Conservation (phyloP, 1,284 basidiomycete genomes). For the Naganishia liquefaciens region DNA sequence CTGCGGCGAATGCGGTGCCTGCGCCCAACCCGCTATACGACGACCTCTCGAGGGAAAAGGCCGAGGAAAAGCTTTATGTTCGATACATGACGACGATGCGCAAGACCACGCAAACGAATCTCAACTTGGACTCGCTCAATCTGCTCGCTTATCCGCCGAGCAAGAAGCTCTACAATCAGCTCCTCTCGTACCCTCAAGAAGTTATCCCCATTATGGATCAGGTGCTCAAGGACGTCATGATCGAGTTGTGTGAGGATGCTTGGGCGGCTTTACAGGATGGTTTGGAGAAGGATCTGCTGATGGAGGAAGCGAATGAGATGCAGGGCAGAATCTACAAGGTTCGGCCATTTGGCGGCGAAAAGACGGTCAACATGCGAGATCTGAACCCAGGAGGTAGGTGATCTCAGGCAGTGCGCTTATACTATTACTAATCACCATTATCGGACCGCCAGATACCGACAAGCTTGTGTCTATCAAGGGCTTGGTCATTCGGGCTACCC, state of each 20-base stretch:
- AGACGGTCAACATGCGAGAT: slow-evolving; percentile 81
- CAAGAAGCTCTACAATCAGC: slow-evolving; percentile 74
- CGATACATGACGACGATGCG: slow-evolving; percentile 82
- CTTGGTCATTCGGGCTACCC: slow-evolving; percentile 93
- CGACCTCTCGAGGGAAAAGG: slow-evolving; percentile 62
- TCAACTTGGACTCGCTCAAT: slow-evolving; percentile 89
- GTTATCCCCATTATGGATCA: slow-evolving; percentile 96
- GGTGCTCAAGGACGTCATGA: slow-evolving; percentile 85
- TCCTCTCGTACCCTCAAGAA: slow-evolving; percentile 93
- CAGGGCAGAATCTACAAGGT: slow-evolving; percentile 84
- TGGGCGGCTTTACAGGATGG: slow-evolving; percentile 65
- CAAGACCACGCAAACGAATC: slow-evolving; percentile 82
- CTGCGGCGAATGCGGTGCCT: slow-evolving; percentile 53
- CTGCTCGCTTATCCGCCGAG: slow-evolving; percentile 83
- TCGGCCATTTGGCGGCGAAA: slow-evolving; percentile 78
- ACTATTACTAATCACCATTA: neutral
- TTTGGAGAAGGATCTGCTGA: slow-evolving; percentile 69
- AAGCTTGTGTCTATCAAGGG: slow-evolving; percentile 95
- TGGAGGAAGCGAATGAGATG: slow-evolving; percentile 76
- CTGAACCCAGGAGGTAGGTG: slow-evolving; percentile 79
- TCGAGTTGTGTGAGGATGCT: slow-evolving; percentile 76
- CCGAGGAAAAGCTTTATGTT: slow-evolving; percentile 75
- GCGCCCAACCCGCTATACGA: slow-evolving; percentile 51
- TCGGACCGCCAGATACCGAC: slow-evolving; percentile 72
- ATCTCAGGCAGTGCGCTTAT: neutral